Conservation (phyloP, 306 rosid genomes). For the Rosa chinensis region DNA sequence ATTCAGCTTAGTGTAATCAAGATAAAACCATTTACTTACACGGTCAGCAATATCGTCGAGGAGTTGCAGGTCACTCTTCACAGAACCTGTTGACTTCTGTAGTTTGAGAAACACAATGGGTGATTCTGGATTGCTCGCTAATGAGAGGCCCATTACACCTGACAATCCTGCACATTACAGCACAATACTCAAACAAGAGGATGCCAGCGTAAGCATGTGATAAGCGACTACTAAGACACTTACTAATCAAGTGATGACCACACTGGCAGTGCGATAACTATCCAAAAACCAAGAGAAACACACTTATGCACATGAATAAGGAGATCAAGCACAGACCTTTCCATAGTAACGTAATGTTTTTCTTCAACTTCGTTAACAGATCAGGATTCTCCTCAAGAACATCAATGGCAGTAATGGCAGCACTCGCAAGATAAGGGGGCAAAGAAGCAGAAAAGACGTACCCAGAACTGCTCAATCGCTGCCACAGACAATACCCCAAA, state of each 20-base stretch:
- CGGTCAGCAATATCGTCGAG: conserved; percentile 66
- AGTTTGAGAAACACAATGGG: conserved; percentile 83
- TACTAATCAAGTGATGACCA: conserved; percentile 1
- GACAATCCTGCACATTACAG: conserved; percentile 59
- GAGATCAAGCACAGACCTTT: conserved; percentile 58
- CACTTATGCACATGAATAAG: not conserved
- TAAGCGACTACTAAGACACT: not conserved
- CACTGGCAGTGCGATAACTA: not conserved
- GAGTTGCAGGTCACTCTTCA: conserved; percentile 57
- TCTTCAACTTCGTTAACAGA: conserved; percentile 67
- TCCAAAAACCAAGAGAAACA: not conserved
- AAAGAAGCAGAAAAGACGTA: conserved; percentile 96
- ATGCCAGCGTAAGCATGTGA: not conserved
- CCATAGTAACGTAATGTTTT: conserved; percentile 57
- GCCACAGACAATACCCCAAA: conserved; percentile 31
- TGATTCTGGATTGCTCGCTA: conserved; percentile 79
- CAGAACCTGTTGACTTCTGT: conserved; percentile 67
- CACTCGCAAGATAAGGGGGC: conserved; percentile 97
- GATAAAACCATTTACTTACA: conserved; percentile 47
- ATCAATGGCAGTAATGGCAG: conserved; percentile 87
- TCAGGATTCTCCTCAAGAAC: conserved; percentile 79
- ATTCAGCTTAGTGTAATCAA: conserved; percentile 3
- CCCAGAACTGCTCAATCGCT: conserved; percentile 97
- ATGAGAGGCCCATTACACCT: conserved; percentile 51
- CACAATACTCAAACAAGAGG: conserved; percentile 12